Conservation (phyloP, 1,284 basidiomycete species). For the Moesziomyces antarcticus region DNA sequence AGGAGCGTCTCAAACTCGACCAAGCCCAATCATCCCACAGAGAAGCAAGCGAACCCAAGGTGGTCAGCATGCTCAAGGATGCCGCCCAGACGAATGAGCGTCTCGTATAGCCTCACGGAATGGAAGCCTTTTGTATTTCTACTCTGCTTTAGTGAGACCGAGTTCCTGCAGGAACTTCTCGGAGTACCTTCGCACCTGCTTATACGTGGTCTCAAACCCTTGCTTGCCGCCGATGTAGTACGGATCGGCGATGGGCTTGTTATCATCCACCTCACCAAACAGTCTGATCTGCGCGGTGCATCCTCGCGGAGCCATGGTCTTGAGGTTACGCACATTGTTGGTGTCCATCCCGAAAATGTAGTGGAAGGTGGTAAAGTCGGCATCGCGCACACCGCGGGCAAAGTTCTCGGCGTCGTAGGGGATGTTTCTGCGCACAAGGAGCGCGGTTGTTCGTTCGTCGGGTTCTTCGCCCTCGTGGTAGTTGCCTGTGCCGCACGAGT, state of each 20-base stretch:
- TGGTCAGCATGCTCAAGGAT: not conserved
- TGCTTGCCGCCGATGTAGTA: slow-evolving; percentile 69
- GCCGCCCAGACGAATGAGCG: not conserved
- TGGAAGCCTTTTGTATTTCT: not conserved
- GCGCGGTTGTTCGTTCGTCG: slow-evolving; percentile 67
- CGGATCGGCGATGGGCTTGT: slow-evolving; percentile 57
- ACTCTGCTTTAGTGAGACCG: slow-evolving; percentile 5
- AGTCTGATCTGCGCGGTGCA: slow-evolving; percentile 53
- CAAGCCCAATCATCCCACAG: not conserved
- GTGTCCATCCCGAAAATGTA: slow-evolving; percentile 71
- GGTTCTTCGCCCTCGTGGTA: slow-evolving; percentile 64
- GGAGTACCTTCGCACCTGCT: slow-evolving; percentile 68
- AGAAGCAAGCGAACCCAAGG: not conserved
- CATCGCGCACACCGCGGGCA: slow-evolving; percentile 66
- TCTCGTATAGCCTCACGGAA: not conserved
- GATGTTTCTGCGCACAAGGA: slow-evolving; percentile 68
- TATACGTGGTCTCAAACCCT: slow-evolving; percentile 70
- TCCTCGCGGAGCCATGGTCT: slow-evolving; percentile 61
- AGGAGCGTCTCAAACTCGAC: slow-evolving; percentile 26
- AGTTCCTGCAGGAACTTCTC: slow-evolving; percentile 35
- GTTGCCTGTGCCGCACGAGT: slow-evolving; percentile 60
- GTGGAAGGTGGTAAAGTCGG: slow-evolving; percentile 69
- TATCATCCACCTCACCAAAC: slow-evolving; percentile 55
- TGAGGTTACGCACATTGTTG: slow-evolving; percentile 69
- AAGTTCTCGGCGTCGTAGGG: slow-evolving; percentile 64